A percentile compares a stretch with the other conserved stretches of the same genome.
Evolutionary conservation across 768 basidiomycete species (phyloP).

Genomic region (Mycena chlorophos): DNA sequence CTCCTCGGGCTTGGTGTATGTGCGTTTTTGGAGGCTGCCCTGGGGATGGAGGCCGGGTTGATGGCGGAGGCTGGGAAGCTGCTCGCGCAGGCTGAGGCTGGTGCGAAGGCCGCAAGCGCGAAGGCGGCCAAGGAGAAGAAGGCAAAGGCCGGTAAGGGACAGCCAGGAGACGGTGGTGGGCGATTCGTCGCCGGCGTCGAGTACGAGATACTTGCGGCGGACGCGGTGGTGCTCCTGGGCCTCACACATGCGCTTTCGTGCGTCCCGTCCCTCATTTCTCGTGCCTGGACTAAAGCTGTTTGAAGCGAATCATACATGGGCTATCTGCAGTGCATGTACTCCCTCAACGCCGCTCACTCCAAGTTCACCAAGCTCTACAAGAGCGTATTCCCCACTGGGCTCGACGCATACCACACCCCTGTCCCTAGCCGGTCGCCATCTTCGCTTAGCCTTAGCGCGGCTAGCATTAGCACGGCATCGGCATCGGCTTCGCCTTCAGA

Average conservation of each 20-base stretch:
- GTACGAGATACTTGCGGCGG: constrained; percentile 76
- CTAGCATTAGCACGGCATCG: constrained; percentile 14
- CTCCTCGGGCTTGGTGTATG: constrained; percentile 70
- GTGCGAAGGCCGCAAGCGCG: too few species aligned
- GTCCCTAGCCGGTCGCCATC: constrained; percentile 28
- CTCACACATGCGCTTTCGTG: constrained; percentile 72
- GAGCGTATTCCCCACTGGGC: constrained; percentile 62
- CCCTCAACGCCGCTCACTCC: constrained; percentile 57
- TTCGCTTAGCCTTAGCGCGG: constrained; percentile 15
- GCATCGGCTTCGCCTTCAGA: constrained; percentile 21
- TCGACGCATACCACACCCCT: constrained; percentile 46
- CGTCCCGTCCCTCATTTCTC: constrained; percentile 18
- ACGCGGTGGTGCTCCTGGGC: constrained; percentile 68
- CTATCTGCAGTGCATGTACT: constrained; percentile 75
- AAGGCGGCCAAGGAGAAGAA: constrained; percentile 46
- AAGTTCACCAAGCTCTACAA: constrained; percentile 78
- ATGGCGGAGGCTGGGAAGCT: constrained; percentile 63
- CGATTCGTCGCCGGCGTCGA: constrained; percentile 66
- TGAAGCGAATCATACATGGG: constrained; percentile 76
- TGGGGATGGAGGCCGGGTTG: constrained; percentile 75
- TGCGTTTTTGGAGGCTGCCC: constrained; percentile 72
- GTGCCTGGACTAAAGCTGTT: constrained; percentile 6
- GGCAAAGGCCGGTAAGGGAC: background rate
- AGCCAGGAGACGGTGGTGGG: constrained; percentile 22
- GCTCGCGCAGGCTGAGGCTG: constrained; percentile 60